Base-by-base conservation (phyloP, 352 stramenopile genomes). In the Phytophthora agathidicida region DNA sequence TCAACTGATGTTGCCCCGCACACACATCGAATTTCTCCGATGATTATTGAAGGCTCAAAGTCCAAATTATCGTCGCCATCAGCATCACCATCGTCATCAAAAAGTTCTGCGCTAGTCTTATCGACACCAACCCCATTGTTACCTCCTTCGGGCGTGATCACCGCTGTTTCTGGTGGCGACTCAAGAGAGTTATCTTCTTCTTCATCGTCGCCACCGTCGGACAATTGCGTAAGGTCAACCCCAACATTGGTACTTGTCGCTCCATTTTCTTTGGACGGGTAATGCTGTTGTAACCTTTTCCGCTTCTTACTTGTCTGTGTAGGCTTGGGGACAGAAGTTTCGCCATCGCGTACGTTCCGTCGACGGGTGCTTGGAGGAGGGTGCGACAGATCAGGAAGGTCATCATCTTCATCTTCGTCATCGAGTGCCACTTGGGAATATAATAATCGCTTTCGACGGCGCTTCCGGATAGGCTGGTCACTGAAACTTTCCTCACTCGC, bases 11-110 rank as follows among this genome's bases (percentile, higher is more conserved):
- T 73, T 26, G 68, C 67, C 7, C 80, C 80, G 23, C 84, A 93
- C 1, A 68, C 43, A 50, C 84, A 93, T 30, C 61, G 70, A 58
- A 91, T 89, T 11, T 80, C 63, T 19, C 72, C 77, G 20, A 76
- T 58, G n/a, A 77, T 48, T 26, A 57, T 43, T 6, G 35, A 56
- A 11, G 52, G 32, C 37, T 60, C 35, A 54, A 64, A 58, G 20
- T 61, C 58, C n/a, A 45, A 31, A 26, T 65, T 65, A 13, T 62
- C 35, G 10, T 68, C 56, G 3, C 22, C 35, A 43, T 62, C 46
- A 42, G 39, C 44, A 24, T 49, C 56, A 0, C 53, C 50, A 47
- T 65, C 31, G 42, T 53, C 49, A 39, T 55, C 51, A 22, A 28
- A n/a, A 55, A 49, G 26, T 42, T 67, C 44, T n/a, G 30, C 20